Evolutionary conservation across 2,329 filamentous ascomycete species (phyloP).

Genomic region (Periconia sp.): DNA sequence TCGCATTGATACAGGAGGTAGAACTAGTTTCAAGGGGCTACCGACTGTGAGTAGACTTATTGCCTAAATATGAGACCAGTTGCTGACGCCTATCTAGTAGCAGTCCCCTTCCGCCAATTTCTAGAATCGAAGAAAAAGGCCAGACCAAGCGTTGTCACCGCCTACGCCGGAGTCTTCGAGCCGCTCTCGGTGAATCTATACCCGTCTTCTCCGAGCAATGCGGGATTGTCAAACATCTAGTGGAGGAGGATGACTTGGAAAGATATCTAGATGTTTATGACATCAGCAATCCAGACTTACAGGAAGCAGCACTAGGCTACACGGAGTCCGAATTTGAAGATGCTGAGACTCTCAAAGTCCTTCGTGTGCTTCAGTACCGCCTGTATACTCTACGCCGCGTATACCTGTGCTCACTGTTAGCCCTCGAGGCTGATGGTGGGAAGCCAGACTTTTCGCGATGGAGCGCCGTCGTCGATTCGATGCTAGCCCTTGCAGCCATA

Average conservation of each 20-base stretch:
- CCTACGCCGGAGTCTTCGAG: slow-evolving; percentile 76
- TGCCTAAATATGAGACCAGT: slow-evolving; percentile 16
- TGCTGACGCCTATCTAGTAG: slow-evolving; percentile 63
- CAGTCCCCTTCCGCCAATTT: slow-evolving; percentile 88
- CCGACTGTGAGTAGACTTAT: slow-evolving; percentile 66
- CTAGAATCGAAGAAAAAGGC: slow-evolving; percentile 82
- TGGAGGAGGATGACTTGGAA: slow-evolving; percentile 81
- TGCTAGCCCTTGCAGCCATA: slow-evolving; percentile 68
- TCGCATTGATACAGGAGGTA: slow-evolving; percentile 91
- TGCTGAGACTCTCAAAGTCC: slow-evolving; percentile 75
- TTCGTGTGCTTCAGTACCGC: slow-evolving; percentile 70
- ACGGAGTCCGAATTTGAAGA: slow-evolving; percentile 75
- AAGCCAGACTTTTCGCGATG: slow-evolving; percentile 78
- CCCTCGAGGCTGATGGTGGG: slow-evolving; percentile 81
- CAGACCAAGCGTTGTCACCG: slow-evolving; percentile 80
- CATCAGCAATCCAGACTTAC: slow-evolving; percentile 53
- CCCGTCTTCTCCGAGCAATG: slow-evolving; percentile 75
- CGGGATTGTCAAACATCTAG: slow-evolving; percentile 71
- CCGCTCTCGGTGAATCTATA: slow-evolving; percentile 72
- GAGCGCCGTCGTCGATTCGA: slow-evolving; percentile 77
- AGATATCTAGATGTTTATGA: slow-evolving; percentile 82
- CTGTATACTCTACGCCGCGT: slow-evolving; percentile 83
- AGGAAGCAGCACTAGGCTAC: slow-evolving; percentile 59
- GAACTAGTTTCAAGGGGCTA: slow-evolving; percentile 92
- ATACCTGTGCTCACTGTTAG: slow-evolving; percentile 85